Evolutionary conservation across 805 yeast species (phyloP), one percentile per base, ranked within the genome.

Genomic region (Candida pseudofarinosa): DNA sequence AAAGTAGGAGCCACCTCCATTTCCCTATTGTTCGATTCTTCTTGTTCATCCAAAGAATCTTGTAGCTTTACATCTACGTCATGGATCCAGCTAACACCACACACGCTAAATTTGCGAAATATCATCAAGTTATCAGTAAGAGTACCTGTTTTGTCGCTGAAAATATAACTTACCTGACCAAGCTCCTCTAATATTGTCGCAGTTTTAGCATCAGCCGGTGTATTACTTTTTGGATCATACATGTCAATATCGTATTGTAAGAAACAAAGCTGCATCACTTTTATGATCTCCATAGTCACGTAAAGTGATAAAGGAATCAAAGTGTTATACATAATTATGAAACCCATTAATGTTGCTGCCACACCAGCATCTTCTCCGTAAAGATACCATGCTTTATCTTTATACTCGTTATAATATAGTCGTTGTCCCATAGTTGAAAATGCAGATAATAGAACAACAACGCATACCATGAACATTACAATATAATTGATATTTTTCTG

Each of bases 141-240:
- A 0, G 99, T 93, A 7, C 99, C 99, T 0, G 99, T 93, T 62
- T 93, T 93, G 63, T 93, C 99, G 46, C 96, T 86, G 60, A 93
- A 93, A 3, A 93, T 77, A 58, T 91, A 90, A 38, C 96, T 84
- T 1, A 95, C 97, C 60, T 93, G 99, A 2, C 99, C 99, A 53
- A 93, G 70, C 63, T 93, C 99, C 60, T 93, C 99, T 50, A 93
- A 76, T 51, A 93, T 88, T 0, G 97, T 87, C 0, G 98, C 96
- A 0, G 98, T 90, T 59, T 91, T 82, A 0, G 97, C 95, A 53
- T 87, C 96, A 38, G 96, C 91, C 0, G 96, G 96, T 0, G 96
- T 93, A 55, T 93, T 80, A 5, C 88, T 76, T 26, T 79, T 85
- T 14, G 71, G 72, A 59, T 93, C 88, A 56, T 91, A 93, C 96